Evolutionary conservation across 768 basidiomycete species (phyloP), one percentile per base, ranked within the genome.

Genomic region (Leccinum longicurvipes): DNA sequence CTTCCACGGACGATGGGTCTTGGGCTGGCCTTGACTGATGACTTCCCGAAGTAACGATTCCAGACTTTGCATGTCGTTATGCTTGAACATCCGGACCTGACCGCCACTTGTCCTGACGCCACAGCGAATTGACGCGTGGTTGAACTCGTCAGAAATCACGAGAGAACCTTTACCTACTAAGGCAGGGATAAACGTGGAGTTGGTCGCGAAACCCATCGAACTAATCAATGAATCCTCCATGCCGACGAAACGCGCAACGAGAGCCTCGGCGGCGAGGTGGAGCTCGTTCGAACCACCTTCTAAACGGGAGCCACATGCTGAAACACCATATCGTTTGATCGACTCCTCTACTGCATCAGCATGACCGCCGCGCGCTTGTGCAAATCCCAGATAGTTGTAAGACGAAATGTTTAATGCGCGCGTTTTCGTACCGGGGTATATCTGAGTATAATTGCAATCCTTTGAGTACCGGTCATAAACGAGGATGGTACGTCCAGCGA

Each of bases 371-470:
- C 83, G 82, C 15, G 88, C 89, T 68, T 96, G 93, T 0, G 96
- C 97, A 67, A 99, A 99, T 4, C 97, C 97, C 64, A 99, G 92
- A 70, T 98, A 99, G 75, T 98, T 99, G 78, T 99, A 99, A 8
- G 93, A 97, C 1, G 94, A 95, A 61, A 98, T 89, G 72, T 99
- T 99, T 63, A 99, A 87, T 0, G 87, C 90, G 51, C 95, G 91
- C 0, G 92, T 94, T 24, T 80, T 82, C 1, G 78, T 82, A 56
- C 94, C 96, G 2, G 91, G 89, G 63, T 87, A 77, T 49, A 83
- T 73, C 57, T 91, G 87, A 4, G 86, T 87, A 66, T 82, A 77
- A 73, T 93, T 91, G 76, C 88, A 86, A 73, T 97, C 89, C 48
- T 81, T 73, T 12, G 92, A 90, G 60, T 82, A 79, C 44, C 96